Conservation (phyloP, 2,329 filamentous ascomycete species). For the Sporothrix protearum region DNA sequence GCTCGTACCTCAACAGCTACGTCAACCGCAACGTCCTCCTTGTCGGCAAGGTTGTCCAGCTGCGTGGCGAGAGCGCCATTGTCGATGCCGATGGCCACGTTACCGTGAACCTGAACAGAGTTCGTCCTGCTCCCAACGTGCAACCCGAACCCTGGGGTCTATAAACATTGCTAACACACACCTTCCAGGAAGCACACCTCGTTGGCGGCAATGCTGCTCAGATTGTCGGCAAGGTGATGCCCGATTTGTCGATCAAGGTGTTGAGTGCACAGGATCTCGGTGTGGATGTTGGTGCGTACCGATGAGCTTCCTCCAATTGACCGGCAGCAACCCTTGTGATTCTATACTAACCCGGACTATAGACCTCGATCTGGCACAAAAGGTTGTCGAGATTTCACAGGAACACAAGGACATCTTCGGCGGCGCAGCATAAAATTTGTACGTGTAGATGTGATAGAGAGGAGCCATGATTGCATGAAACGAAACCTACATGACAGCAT, state of each 20-base stretch:
- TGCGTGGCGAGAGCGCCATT: slow-evolving; percentile 75
- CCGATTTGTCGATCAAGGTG: slow-evolving; percentile 68
- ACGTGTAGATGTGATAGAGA: not conserved
- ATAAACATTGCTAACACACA: not conserved
- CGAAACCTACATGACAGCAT: not conserved
- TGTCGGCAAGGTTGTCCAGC: slow-evolving; percentile 76
- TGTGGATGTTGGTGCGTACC: slow-evolving; percentile 58
- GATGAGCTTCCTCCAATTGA: not conserved
- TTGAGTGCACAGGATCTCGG: slow-evolving; percentile 69
- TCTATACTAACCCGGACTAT: not conserved
- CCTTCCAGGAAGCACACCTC: slow-evolving; percentile 63
- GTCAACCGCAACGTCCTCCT: slow-evolving; percentile 73
- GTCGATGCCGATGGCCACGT: slow-evolving; percentile 78
- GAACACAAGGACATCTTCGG: slow-evolving; percentile 24
- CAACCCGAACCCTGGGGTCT: no score
- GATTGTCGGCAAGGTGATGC: slow-evolving; percentile 75
- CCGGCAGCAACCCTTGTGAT: not conserved
- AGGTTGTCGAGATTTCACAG: slow-evolving; percentile 28
- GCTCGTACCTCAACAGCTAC: slow-evolving; percentile 73
- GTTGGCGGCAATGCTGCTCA: slow-evolving; percentile 67
- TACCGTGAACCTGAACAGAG: slow-evolving; percentile 68
- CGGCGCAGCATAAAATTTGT: slow-evolving; percentile 1
- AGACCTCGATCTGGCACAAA: slow-evolving; percentile 28
- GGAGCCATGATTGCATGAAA: not conserved
- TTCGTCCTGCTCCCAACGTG: no score